Percentiles rank a stretch among this genome's conserved stretches.
Conservation (phyloP, 331 rosid species). For the Telfairia occidentalis region DNA sequence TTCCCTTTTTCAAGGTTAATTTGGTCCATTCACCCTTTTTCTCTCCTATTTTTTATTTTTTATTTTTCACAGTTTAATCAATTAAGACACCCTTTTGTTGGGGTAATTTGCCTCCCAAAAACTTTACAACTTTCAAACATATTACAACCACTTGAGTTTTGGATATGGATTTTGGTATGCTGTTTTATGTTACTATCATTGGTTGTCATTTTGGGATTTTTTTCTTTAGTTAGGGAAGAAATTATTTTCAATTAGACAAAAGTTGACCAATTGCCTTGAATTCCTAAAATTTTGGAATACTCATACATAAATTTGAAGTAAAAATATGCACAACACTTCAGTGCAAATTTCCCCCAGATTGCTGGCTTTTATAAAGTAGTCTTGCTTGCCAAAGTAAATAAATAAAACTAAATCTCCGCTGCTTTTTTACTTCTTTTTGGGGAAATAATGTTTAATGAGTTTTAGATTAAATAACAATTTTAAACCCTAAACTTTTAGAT, state of each 20-base stretch:
- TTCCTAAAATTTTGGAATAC: background rate
- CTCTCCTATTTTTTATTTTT: background rate
- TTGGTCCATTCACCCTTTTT: background rate
- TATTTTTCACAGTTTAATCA: background rate
- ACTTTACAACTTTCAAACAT: conserved; percentile 2
- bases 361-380: background rate
- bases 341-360: background rate
- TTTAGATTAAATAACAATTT: too few relatives aligned
- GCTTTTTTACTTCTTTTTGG: too few relatives aligned
- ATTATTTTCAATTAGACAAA: background rate
- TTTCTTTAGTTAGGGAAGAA: background rate
- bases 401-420: too few relatives aligned
- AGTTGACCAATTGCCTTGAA: background rate
- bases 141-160: background rate
- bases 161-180: background rate
- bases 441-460: too few relatives aligned
- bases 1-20: background rate
- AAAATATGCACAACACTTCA: background rate
- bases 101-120: conserved; percentile 24
- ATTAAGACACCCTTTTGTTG: background rate
- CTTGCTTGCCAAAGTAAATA: background rate
- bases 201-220: background rate
- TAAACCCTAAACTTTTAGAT: too few relatives aligned
- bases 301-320: background rate
- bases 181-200: conserved; percentile 1